Evolutionary conservation across 306 rosid genomes (phyloP).

Genomic region (Trifolium subterraneum): DNA sequence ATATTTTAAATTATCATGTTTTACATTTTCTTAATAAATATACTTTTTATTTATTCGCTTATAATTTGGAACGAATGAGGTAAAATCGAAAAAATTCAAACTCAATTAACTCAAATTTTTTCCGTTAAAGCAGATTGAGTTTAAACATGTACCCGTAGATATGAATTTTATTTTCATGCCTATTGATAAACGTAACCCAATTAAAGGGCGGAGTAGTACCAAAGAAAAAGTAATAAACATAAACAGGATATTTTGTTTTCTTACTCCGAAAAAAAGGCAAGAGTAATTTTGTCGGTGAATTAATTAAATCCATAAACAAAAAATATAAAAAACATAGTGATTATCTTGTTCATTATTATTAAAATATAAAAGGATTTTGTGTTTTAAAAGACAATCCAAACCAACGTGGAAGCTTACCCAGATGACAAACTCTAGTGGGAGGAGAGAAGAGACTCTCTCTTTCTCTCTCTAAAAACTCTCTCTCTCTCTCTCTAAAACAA

Average conservation of each 20-base stretch:
- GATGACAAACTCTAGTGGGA: constrained; percentile 65
- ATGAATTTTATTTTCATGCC: too few relatives aligned
- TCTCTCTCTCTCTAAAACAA: neutral
- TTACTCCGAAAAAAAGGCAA: neutral
- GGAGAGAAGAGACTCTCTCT: constrained; percentile 32
- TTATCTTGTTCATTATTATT: constrained; percentile 25
- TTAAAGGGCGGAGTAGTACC: too few relatives aligned
- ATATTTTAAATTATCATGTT: too few relatives aligned
- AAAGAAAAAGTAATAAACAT: neutral
- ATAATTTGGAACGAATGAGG: too few relatives aligned
- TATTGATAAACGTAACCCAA: too few relatives aligned
- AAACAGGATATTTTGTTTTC: neutral
- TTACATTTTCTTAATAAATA: too few relatives aligned
- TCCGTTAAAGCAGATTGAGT: too few relatives aligned
- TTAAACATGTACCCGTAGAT: too few relatives aligned
- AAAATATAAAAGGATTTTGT: constrained; percentile 18
- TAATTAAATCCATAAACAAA: constrained; percentile 34
- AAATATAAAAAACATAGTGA: neutral
- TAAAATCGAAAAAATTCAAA: too few relatives aligned
- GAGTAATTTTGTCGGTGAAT: constrained; percentile 62
- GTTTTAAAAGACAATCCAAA: constrained; percentile 33
- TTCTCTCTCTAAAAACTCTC: constrained; percentile 21
- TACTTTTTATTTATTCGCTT: too few relatives aligned
- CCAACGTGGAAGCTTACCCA: constrained; percentile 73
- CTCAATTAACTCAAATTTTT: too few relatives aligned